phyloP scores from a whole-genome alignment of 768 basidiomycete genomes.

The Amanita thiersii region DNA sequence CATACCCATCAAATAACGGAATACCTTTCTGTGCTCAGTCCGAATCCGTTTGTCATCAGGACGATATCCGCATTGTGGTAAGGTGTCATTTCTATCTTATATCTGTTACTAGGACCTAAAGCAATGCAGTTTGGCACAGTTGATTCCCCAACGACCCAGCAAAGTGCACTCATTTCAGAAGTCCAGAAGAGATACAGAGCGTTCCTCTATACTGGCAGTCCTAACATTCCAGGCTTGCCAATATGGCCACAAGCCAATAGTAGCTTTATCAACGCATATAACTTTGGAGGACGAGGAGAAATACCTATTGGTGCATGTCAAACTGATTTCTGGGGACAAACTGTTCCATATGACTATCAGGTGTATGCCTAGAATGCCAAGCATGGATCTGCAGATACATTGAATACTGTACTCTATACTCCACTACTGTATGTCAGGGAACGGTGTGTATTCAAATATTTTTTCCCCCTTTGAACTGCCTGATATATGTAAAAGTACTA shows the following conservation, averaged over 20 bases:
- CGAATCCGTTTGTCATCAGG: conserved; percentile 68
- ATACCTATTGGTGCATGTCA: conserved; percentile 51
- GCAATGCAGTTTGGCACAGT: conserved; percentile 44
- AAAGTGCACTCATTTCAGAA: conserved; percentile 52
- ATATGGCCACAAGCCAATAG: conserved; percentile 49
- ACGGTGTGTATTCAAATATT: no score
- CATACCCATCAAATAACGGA: conserved; percentile 59
- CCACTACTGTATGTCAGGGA: no score
- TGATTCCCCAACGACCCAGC: conserved; percentile 42
- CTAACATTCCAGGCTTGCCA: conserved; percentile 43
- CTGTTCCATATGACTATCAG: conserved; percentile 67
- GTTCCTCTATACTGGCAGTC: conserved; percentile 55
- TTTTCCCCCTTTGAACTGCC: no score
- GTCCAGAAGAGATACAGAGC: conserved; percentile 63
- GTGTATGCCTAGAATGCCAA: no score
- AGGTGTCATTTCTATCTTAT: conserved; percentile 19
- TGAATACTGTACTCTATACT: no score
- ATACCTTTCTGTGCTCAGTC: conserved; percentile 46
- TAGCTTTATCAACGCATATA: conserved; percentile 45
- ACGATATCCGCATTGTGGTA: conserved; percentile 76
- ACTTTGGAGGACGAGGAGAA: conserved; percentile 51
- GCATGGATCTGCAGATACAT: no score
- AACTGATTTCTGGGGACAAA: conserved; percentile 59
- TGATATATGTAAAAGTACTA: no score
- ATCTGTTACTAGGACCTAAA: conserved; percentile 2